Evolutionary conservation across 257 asterid genomes (phyloP).

Genomic region (Voacanga thouarsii): DNA sequence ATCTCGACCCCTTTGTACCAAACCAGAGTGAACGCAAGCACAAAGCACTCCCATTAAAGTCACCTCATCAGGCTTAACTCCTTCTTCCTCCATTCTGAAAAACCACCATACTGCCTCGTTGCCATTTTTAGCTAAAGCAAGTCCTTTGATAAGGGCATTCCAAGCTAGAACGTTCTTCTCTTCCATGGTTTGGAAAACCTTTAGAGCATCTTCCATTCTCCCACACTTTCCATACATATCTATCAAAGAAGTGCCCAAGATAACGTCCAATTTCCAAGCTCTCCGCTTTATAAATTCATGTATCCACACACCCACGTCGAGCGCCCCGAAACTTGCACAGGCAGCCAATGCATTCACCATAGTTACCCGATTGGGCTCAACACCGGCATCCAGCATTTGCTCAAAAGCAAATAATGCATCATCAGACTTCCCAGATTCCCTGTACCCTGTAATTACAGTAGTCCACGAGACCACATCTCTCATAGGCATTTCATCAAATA

Average conservation of each 20-base stretch:
- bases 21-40: conserved; percentile 61
- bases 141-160: conserved; percentile 65
- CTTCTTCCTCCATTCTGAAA: conserved; percentile 47
- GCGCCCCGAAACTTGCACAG: conserved; percentile 53
- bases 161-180: conserved; percentile 57
- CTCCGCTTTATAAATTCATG: conserved; percentile 42
- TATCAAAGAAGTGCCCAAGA: conserved; percentile 69
- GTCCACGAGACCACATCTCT: conserved; percentile 86
- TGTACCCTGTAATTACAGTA: conserved; percentile 54
- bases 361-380: conserved; percentile 67
- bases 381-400: conserved; percentile 49
- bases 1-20: conserved; percentile 37
- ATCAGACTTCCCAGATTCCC: conserved; percentile 39
- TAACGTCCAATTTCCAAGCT: conserved; percentile 63
- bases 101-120: conserved; percentile 58
- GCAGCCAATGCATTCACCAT: conserved; percentile 67
- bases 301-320: conserved; percentile 56
- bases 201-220: conserved; percentile 36
- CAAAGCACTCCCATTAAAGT: conserved; percentile 53
- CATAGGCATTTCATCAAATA: conserved; percentile 73
- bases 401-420: conserved; percentile 55
- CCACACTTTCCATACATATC: conserved; percentile 74
- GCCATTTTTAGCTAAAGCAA: conserved; percentile 58
- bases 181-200: conserved; percentile 45
- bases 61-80: conserved; percentile 50